These are phyloP conservation scores for Pestalotiopsis sp. DNA, from an alignment of 2,329 filamentous ascomycete species.

Conservation along the genomic window DNA sequence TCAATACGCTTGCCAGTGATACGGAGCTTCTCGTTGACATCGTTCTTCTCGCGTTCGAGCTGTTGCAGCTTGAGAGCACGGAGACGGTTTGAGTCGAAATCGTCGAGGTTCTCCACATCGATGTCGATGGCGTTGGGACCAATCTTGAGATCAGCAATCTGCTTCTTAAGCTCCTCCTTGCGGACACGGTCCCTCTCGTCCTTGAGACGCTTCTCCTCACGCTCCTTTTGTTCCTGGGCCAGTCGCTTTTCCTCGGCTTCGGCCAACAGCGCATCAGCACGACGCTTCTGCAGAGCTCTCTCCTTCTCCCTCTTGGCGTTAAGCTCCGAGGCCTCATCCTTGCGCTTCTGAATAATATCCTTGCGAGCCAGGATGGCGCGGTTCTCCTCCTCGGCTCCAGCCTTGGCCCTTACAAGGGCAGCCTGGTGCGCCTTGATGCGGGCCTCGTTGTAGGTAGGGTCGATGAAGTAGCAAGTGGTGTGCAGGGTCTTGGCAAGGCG, in stretches of 20 bases:
- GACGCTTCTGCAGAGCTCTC: slow-evolving; percentile 83
- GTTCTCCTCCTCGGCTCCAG: slow-evolving; percentile 91
- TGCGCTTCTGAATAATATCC: slow-evolving; percentile 92
- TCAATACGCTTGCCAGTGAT: slow-evolving; percentile 95
- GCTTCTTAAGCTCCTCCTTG: slow-evolving; percentile 91
- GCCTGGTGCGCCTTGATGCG: slow-evolving; percentile 78
- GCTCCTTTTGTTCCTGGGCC: slow-evolving; percentile 88
- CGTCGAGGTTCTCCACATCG: slow-evolving; percentile 79
- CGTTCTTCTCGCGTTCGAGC: slow-evolving; percentile 97
- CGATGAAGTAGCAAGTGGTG: slow-evolving; percentile 94
- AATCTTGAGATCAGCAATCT: slow-evolving; percentile 88
- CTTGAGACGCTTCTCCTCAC: slow-evolving; percentile 82
- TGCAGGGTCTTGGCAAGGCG: slow-evolving; percentile 90
- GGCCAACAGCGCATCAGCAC: slow-evolving; percentile 83
- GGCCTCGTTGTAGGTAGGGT: slow-evolving; percentile 83
- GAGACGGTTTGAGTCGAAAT: slow-evolving; percentile 85
- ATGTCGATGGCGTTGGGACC: slow-evolving; percentile 77
- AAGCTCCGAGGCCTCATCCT: slow-evolving; percentile 89
- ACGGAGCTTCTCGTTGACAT: slow-evolving; percentile 86
- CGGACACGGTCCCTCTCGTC: slow-evolving; percentile 88
- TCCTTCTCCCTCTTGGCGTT: slow-evolving; percentile 90
- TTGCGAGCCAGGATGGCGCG: slow-evolving; percentile 82
- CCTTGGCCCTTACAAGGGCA: slow-evolving; percentile 79
- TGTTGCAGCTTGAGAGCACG: slow-evolving; percentile 94
- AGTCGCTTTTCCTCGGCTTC: slow-evolving; percentile 89